Conservation (phyloP, 176 grass and related monocot genomes). For the Oryza punctata region DNA sequence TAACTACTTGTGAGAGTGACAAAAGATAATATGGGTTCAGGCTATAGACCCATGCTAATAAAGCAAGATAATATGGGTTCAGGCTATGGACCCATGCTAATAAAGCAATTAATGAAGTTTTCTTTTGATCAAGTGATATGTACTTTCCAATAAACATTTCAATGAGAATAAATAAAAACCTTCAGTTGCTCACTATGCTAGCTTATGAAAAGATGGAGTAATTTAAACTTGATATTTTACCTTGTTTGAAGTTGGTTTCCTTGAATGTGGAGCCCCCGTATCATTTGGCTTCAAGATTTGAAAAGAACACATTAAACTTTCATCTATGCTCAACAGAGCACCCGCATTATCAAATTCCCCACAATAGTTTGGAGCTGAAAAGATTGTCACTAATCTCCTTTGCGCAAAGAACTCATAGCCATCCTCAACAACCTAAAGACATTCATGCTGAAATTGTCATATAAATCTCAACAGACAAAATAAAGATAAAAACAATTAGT, state of each 20-base stretch:
- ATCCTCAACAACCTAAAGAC: conserved; percentile 67
- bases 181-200: not conserved
- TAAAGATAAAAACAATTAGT: conserved; percentile 21
- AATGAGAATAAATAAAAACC: not conserved
- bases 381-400: conserved; percentile 83
- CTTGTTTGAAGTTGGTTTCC: conserved; percentile 67
- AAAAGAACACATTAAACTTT: conserved; percentile 77
- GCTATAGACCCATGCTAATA: not conserved
- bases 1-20: not conserved
- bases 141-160: conserved; percentile 1
- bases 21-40: not conserved
- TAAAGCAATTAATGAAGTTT: conserved; percentile 4
- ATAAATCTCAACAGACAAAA: not conserved
- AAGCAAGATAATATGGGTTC: not conserved
- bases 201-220: conserved; percentile 1
- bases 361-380: conserved; percentile 86
- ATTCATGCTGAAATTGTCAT: conserved; percentile 13
- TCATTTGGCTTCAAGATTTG: conserved; percentile 75
- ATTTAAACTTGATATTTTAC: conserved; percentile 39
- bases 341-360: conserved; percentile 81
- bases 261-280: conserved; percentile 46
- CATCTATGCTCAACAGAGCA: conserved; percentile 80
- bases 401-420: conserved; percentile 81
- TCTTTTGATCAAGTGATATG: not conserved
- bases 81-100: not conserved